A percentile compares a stretch with the other conserved stretches of the same genome.
Conservation (phyloP, 148 eudicot genomes). For the Silene uniflora region DNA sequence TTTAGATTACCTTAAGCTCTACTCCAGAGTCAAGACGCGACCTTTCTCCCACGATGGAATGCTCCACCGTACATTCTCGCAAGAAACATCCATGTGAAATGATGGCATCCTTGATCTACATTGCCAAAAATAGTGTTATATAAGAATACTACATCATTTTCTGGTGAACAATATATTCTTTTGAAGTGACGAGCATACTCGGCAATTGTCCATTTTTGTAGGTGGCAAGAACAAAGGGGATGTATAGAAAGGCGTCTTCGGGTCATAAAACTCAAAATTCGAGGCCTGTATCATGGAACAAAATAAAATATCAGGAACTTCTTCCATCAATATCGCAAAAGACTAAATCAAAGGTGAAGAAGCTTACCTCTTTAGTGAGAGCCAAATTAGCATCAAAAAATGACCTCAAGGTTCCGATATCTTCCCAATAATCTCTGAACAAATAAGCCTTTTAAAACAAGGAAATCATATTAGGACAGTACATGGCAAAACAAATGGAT, state of each 20-base stretch:
- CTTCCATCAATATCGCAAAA: background rate
- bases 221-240: constrained; percentile 93
- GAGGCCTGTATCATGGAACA: constrained; percentile 44
- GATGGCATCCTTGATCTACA: constrained; percentile 90
- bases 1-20: constrained; percentile 79
- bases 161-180: background rate
- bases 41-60: constrained; percentile 91
- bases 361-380: constrained; percentile 75
- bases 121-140: constrained; percentile 2
- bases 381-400: constrained; percentile 94
- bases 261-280: constrained; percentile 81
- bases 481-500: background rate
- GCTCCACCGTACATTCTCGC: constrained; percentile 70
- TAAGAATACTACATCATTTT: background rate
- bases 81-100: constrained; percentile 96
- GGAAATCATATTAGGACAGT: background rate
- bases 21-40: constrained; percentile 91
- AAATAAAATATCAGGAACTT: background rate
- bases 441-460: constrained; percentile 65
- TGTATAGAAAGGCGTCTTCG: constrained; percentile 93
- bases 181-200: constrained; percentile 40
- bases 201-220: constrained; percentile 78
- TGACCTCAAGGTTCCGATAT: constrained; percentile 82
- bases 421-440: constrained; percentile 97
- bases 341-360: background rate